phyloP scores from a whole-genome alignment of 257 asterid species.

The Nemophila menziesii region DNA sequence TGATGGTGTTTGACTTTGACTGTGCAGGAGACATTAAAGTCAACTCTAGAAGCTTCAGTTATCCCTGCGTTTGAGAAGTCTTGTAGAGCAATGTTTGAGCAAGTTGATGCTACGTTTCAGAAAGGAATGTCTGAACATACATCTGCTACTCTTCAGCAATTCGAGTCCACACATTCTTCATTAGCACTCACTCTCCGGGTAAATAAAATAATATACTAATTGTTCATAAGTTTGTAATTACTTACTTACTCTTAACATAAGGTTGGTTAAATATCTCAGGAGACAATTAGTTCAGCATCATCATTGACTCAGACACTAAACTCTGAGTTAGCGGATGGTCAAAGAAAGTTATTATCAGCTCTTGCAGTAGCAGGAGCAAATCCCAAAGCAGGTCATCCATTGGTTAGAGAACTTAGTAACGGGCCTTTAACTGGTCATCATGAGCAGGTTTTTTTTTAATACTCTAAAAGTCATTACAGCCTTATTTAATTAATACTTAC shows the following conservation, averaged over 20 bases:
- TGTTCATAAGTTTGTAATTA: not conserved
- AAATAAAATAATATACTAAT: slow-evolving; percentile 6
- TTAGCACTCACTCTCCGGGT: slow-evolving; percentile 77
- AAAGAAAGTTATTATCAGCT: slow-evolving; percentile 74
- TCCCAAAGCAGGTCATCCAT: slow-evolving; percentile 48
- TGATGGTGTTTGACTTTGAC: too few species aligned
- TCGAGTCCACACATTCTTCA: slow-evolving; percentile 75
- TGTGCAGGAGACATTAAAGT: slow-evolving; percentile 83
- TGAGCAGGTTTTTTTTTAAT: slow-evolving; percentile 51
- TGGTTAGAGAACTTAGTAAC: slow-evolving; percentile 63
- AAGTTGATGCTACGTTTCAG: slow-evolving; percentile 77
- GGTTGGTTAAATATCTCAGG: slow-evolving; percentile 35
- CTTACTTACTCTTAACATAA: not conserved
- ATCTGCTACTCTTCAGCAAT: slow-evolving; percentile 61
- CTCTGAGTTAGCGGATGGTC: slow-evolving; percentile 81
- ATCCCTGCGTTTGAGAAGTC: slow-evolving; percentile 92
- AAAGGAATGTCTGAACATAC: slow-evolving; percentile 83
- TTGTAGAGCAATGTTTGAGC: slow-evolving; percentile 91
- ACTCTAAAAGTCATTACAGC: too few species aligned
- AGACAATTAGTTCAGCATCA: slow-evolving; percentile 74
- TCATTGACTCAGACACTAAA: slow-evolving; percentile 72
- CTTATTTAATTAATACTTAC: slow-evolving; percentile 7
- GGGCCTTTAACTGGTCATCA: slow-evolving; percentile 75
- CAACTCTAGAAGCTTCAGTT: slow-evolving; percentile 70
- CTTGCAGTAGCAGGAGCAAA: slow-evolving; percentile 66